Base-by-base conservation (phyloP, 352 stramenopile genomes). In the Phytophthora crassamura region DNA sequence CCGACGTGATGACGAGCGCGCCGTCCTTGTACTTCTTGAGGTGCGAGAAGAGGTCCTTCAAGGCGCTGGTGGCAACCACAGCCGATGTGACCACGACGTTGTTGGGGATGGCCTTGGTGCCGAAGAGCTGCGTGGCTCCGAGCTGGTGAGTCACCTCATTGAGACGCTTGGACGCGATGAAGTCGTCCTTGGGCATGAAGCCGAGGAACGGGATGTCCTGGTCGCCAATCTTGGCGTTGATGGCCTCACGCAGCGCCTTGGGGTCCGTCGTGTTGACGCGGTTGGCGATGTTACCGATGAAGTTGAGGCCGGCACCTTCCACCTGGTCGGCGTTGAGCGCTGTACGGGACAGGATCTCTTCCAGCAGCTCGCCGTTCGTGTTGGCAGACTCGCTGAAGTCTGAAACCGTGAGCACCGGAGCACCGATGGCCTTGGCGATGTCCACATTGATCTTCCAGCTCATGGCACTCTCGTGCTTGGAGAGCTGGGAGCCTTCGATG, bases 381-480 rank as follows among this genome's bases (percentile, higher is more conserved):
- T 58, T 46, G 11, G 60, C 18, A 2, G 67, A 60, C 16, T 73
- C 69, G 18, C 56, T 64, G 32, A 89, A 75, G 53, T 94, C 85
- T n/a, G 76, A 81, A 14, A 90, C 65, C 20, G 88, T 69, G 5
- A 94, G 59, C 45, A 94, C 77, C 6, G 82, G 82, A 5, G 83
- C 71, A 8, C 83, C 83, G 7, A 94, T 67, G 20, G 83, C 77
- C 45, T 88, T 90, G 53, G 85, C 85, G 56, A 94, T 85, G 54
- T 94, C 83, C 14, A 82, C 73, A 56, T 94, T 90, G 52, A 94
- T 80, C 49, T 90, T 88, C 85, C 83, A 94, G 70, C 80, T 90
- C 77, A 89, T 84, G 5, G 78, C 73, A 32, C 80, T 82, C 50
- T 94, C 83, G 69, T 87, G 75, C 55, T 86, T 69, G 25, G 80